A percentile compares a stretch with the other conserved stretches of the same genome.
phyloP scores from a whole-genome alignment of 306 rosid species.

The Carpinus fangiana region DNA sequence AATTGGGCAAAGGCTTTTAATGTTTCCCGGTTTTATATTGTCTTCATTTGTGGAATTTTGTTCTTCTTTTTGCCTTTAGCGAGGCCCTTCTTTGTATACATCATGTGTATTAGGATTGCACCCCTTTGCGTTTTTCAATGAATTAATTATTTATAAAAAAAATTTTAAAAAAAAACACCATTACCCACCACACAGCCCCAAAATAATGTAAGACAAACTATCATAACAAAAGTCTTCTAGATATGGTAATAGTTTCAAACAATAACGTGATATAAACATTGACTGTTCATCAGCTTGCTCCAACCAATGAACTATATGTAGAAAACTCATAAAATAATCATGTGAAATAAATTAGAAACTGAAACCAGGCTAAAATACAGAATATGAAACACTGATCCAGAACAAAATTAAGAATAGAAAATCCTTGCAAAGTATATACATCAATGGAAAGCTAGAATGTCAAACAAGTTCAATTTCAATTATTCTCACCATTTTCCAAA shows the following conservation, averaged over 20 bases:
- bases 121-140: too few relatives aligned
- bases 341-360: neutral
- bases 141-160: too few relatives aligned
- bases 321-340: neutral
- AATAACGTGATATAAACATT: neutral
- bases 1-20: too few relatives aligned
- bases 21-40: too few relatives aligned
- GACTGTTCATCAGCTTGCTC: neutral
- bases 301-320: neutral
- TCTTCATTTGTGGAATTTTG: too few relatives aligned
- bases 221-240: neutral
- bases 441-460: neutral
- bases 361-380: neutral
- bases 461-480: constrained; percentile 11
- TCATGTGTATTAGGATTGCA: too few relatives aligned
- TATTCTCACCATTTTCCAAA: constrained; percentile 80
- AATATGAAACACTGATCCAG: neutral
- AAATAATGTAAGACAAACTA: neutral
- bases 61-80: too few relatives aligned
- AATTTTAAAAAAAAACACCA: too few relatives aligned
- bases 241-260: neutral
- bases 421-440: neutral
- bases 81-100: too few relatives aligned
- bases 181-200: neutral
- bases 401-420: neutral